Evolutionary conservation across 441 rosid species (phyloP).

Genomic region (Populus trichocarpa): DNA sequence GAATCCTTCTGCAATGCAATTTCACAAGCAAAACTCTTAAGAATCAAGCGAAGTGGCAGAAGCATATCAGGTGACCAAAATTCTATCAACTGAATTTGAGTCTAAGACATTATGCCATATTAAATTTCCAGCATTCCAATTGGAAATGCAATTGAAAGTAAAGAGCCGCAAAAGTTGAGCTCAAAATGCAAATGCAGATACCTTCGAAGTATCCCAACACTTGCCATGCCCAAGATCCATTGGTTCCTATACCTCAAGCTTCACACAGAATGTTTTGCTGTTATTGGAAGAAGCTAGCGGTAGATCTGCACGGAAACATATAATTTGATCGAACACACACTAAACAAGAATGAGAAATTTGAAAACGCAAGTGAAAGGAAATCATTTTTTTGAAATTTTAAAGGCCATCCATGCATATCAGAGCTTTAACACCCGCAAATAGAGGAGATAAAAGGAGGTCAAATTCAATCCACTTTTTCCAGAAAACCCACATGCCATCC

Average conservation of each 20-base stretch:
- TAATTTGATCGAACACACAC: conserved; percentile 10
- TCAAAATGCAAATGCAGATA: conserved; percentile 21
- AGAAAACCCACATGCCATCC: conserved; percentile 37
- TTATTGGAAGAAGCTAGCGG: conserved; percentile 17
- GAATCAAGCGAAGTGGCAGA: conserved; percentile 5
- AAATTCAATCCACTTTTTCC: conserved; percentile 36
- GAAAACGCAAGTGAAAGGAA: conserved; percentile 14
- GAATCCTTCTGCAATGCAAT: conserved; percentile 64
- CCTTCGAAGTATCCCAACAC: conserved; percentile 69
- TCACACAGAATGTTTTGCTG: conserved; percentile 17
- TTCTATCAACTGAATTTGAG: conserved; percentile 6
- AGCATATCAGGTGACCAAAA: not conserved
- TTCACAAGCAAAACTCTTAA: conserved; percentile 13
- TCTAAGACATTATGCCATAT: not conserved
- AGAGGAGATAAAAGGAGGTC: conserved; percentile 17
- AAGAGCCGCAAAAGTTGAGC: conserved; percentile 15
- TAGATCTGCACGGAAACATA: conserved; percentile 32
- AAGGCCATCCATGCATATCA: conserved; percentile 21
- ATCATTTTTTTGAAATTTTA: conserved; percentile 12
- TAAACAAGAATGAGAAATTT: conserved; percentile 16
- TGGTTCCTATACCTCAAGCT: conserved; percentile 26
- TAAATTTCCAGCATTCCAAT: not conserved
- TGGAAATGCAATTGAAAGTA: conserved; percentile 7
- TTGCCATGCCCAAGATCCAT: conserved; percentile 67
- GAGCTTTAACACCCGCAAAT: conserved; percentile 15